Base-by-base conservation (phyloP, 495 filamentous ascomycete genomes). In the Aspergillus leporis region DNA sequence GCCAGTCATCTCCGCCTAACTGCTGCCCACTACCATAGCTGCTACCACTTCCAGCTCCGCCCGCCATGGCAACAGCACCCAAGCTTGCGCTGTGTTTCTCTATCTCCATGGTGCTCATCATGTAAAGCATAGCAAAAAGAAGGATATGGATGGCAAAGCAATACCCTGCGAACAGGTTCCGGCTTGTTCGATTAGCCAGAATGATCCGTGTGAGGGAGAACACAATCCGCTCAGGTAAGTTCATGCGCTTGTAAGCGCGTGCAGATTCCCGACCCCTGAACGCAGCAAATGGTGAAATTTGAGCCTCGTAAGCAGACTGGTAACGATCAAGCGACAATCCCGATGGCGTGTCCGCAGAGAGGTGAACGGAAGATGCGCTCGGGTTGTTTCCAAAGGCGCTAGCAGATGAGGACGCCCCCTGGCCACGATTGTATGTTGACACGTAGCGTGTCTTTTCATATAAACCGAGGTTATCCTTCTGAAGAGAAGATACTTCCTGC, bases 361-460 rank as follows among this genome's bases (percentile, higher is more conserved):
- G 69, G 25, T 85, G 80, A n/a, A 89, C 79, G 1, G 87, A 85
- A 4, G 88, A 85, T 3, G 91, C 82, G 70, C 90, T 93, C 6
- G 91, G 85, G 64, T 88, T 89, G 64, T 81, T 74, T 14, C 84
- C 82, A 71, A 87, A 92, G 5, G 89, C 83, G 0, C 86, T 88
- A 58, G 90, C 85, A 2, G 87, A 87, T 12, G 90, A 86, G n/a
- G 85, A 80, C 51, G 83, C 77, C 0, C 78, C 80, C 47, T 79
- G 81, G 47, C 79, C 75, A 51, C 91, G 86, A 67, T 85, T 93
- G 79, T 97, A 98, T 5, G 91, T 90, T 14, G 92, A 95, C 13
- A 97, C 86, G 73, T 98, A 99, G 40, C 94, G 86, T 34, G 94
- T 96, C 81, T 97, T 99, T 70, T 99, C 94, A 70, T 99, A 99